Evolutionary conservation across 2,329 filamentous ascomycete genomes (phyloP), one percentile per base, ranked within the genome.

Genomic region (Fusarium mangiferae): DNA sequence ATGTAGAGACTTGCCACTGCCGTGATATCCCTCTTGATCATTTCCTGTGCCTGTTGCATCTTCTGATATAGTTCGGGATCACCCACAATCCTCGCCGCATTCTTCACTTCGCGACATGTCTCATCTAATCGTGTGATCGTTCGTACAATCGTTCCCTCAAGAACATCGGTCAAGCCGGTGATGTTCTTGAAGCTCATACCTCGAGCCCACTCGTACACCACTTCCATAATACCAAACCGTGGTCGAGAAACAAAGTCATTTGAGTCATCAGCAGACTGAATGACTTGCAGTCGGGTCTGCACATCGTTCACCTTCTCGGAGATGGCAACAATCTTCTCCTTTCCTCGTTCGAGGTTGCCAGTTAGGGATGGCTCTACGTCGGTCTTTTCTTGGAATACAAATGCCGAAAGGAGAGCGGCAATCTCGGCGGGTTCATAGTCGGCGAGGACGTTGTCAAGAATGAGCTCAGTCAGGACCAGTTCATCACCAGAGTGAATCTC

Each of bases 171-270:
- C 80, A 99, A 85, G 75, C 96, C 93, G 0, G 96, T 98, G 76
- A 99, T 99, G 74, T 96, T 96, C 84, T 97, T 97, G 87, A 99
- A 99, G 59, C 94, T 96, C 94, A 98, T 98, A 33, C 96, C 96
- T 56, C 94, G 88, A 15, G 96, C 96, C 96, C 96, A 99, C 83
- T 99, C 96, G 81, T 98, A 98, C 39, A 99, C 97, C 0, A 99
- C 96, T 83, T 99, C 96, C 81, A 98, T 95, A 63, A 99, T 89
- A 3, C 96, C 96, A 80, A 99, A 99, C 15, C 96, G 90, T 5
- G 95, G 94, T 62, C 92, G 89, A 68, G 91, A 94, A 41, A 94
- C 93, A 79, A 98, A 98, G 82, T 98, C 96, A 78, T 97, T 98
- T 66, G 92, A 93, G 80, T 98, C 96, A 62, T 98, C 96, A 3